Conservation (phyloP, 139 green algal genomes). For the Chlamydomonas asymmetrica region DNA sequence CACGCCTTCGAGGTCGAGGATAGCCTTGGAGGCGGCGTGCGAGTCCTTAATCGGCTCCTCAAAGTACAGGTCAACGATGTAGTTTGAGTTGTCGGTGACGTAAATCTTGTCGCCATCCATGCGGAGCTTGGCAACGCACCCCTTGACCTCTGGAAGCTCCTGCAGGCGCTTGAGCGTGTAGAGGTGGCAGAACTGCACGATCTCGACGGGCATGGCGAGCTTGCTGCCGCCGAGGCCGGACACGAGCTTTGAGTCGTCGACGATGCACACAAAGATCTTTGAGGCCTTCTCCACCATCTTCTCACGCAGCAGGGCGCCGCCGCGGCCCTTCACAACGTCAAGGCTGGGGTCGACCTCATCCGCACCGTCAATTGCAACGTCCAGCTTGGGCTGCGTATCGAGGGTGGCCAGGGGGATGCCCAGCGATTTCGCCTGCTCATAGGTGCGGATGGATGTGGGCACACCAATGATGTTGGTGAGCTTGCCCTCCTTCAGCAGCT, state of each 20-base stretch:
- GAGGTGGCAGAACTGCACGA: slow-evolving; percentile 98
- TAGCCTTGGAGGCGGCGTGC: slow-evolving; percentile 79
- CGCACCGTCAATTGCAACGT: slow-evolving; percentile 97
- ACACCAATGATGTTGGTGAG: slow-evolving; percentile 96
- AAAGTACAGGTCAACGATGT: slow-evolving; percentile 99
- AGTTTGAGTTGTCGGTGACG: slow-evolving; percentile 99
- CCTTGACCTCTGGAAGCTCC: slow-evolving; percentile 70
- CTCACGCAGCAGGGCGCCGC: slow-evolving; percentile 95
- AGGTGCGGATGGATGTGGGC: slow-evolving; percentile 91
- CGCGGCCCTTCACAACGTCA: slow-evolving; percentile 97
- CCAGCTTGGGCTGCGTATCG: slow-evolving; percentile 91
- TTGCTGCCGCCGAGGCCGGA: slow-evolving; percentile 84
- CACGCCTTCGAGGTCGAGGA: slow-evolving; percentile 86
- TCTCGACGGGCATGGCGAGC: slow-evolving; percentile 97
- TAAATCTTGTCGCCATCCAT: slow-evolving; percentile 94
- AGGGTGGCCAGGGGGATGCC: slow-evolving; percentile 96
- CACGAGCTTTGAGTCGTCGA: slow-evolving; percentile 98
- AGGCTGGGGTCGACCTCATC: slow-evolving; percentile 97
- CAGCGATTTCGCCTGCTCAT: slow-evolving; percentile 86
- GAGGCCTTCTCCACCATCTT: slow-evolving; percentile 99
- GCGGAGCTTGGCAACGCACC: slow-evolving; percentile 88
- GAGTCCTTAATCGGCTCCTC: slow-evolving; percentile 73
- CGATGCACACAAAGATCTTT: slow-evolving; percentile 97
- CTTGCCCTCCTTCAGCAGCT: slow-evolving; percentile 87
- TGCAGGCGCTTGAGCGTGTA: slow-evolving; percentile 79